These are phyloP conservation scores for Cryptosporidium muris DNA, from an alignment of 169 alveolate species.

Conservation along the genomic window DNA sequence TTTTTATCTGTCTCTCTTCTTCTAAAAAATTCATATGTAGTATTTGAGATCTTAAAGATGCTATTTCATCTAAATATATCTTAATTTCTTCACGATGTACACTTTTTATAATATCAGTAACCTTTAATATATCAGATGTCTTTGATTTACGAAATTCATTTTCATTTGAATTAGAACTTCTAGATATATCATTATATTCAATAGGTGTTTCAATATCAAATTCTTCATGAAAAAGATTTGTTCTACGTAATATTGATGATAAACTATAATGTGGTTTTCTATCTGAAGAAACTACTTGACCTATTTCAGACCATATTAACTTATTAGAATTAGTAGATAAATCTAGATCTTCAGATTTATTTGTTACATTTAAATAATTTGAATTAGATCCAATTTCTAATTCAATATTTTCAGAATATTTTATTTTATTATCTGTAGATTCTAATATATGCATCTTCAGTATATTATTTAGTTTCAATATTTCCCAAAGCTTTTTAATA, in stretches of 20 bases:
- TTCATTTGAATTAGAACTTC: not conserved
- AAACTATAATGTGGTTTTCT: constrained; percentile 52
- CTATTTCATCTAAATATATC: constrained; percentile 57
- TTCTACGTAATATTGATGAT: constrained; percentile 56
- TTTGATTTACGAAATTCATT: constrained; percentile 6
- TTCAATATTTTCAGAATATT: no score
- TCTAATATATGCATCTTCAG: no score
- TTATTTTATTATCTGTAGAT: no score
- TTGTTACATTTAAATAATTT: no score
- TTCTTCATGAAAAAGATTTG: constrained; percentile 47
- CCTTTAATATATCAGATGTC: constrained; percentile 21
- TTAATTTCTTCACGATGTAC: constrained; percentile 57
- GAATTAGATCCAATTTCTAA: no score
- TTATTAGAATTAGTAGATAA: not conserved
- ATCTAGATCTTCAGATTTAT: no score
- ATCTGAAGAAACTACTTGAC: constrained; percentile 45
- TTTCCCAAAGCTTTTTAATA: no score
- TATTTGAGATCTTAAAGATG: constrained; percentile 48
- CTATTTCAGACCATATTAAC: constrained; percentile 68
- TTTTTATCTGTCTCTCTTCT: not conserved
- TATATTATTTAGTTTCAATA: no score
- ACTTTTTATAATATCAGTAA: constrained; percentile 57
- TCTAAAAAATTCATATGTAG: not conserved
- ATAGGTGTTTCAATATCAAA: not conserved
- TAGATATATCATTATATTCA: not conserved